phyloP scores from a whole-genome alignment of 2,329 filamentous ascomycete species.

The Pleochaeta shiraiana region DNA sequence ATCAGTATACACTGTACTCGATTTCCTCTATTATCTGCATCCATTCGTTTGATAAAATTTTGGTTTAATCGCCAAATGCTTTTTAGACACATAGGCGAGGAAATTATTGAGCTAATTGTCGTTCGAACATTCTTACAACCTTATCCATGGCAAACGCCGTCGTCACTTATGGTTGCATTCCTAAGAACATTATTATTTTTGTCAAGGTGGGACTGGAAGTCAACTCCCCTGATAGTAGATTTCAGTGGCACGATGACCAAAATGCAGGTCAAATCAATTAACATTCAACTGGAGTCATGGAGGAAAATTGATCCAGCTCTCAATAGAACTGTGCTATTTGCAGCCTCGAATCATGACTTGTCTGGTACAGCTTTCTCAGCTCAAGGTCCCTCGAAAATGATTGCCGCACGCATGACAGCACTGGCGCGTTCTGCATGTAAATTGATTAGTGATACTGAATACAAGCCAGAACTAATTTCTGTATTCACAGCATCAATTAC shows the following conservation, averaged over 20 bases:
- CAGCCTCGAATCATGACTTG: constrained; percentile 55
- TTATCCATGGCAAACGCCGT: constrained; percentile 59
- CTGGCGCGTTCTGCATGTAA: constrained; percentile 57
- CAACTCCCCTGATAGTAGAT: constrained; percentile 63
- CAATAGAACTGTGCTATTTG: constrained; percentile 64
- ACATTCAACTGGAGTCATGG: constrained; percentile 60
- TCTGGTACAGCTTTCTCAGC: constrained; percentile 69
- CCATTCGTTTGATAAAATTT: constrained; percentile 66
- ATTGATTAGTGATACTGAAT: constrained; percentile 30
- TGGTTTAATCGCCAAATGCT: constrained; percentile 83
- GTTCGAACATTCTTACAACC: constrained; percentile 60
- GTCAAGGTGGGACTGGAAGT: constrained; percentile 78
- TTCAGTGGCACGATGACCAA: constrained; percentile 40
- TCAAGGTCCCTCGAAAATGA: constrained; percentile 52
- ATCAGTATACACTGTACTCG: constrained; percentile 62
- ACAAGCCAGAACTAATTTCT: constrained; percentile 29
- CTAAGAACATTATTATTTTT: constrained; percentile 60
- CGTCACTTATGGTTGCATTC: constrained; percentile 59
- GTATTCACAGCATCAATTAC: constrained; percentile 52
- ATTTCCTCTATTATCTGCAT: constrained; percentile 55
- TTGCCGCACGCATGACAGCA: constrained; percentile 62
- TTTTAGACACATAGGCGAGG: constrained; percentile 48
- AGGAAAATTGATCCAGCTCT: constrained; percentile 72
- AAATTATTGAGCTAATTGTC: constrained; percentile 68
- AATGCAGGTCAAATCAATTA: constrained; percentile 38